These are phyloP conservation scores for Russula brevipes DNA, from an alignment of 768 basidiomycete species.

Conservation along the genomic window DNA sequence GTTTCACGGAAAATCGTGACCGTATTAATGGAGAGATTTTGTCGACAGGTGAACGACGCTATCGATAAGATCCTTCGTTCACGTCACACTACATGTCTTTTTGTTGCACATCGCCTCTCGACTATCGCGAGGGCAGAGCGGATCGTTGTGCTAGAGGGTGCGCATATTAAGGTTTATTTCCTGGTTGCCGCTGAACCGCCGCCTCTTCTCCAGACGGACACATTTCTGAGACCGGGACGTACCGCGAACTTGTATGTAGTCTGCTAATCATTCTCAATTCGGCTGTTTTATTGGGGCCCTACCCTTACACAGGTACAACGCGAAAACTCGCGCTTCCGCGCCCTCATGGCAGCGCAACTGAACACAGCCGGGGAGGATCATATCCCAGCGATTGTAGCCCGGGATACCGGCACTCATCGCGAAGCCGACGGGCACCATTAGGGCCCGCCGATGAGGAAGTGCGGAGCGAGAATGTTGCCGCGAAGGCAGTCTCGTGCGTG, in stretches of 20 bases:
- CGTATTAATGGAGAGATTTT: neutral
- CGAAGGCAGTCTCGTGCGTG: neutral
- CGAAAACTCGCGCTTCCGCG: conserved; percentile 72
- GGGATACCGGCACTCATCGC: neutral
- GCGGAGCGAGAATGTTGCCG: neutral
- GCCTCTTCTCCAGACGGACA: conserved; percentile 48
- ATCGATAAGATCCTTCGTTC: conserved; percentile 81
- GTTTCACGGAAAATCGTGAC: neutral
- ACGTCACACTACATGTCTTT: conserved; percentile 77
- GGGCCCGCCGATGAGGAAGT: neutral
- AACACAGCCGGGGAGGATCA: conserved; percentile 37
- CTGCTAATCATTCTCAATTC: neutral
- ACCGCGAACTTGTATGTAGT: conserved; percentile 57
- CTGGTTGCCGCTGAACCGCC: neutral
- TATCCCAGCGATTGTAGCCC: neutral
- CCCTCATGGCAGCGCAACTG: conserved; percentile 87
- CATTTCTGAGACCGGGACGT: conserved; percentile 79
- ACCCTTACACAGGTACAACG: conserved; percentile 46
- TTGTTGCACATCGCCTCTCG: conserved; percentile 85
- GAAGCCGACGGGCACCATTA: neutral
- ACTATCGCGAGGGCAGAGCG: conserved; percentile 88
- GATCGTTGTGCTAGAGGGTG: conserved; percentile 85
- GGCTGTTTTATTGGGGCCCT: neutral
- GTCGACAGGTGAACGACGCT: conserved; percentile 71
- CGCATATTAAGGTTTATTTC: conserved; percentile 14